Base-by-base conservation (phyloP, 148 eudicot genomes). In the Vaccinium myrtillus region DNA sequence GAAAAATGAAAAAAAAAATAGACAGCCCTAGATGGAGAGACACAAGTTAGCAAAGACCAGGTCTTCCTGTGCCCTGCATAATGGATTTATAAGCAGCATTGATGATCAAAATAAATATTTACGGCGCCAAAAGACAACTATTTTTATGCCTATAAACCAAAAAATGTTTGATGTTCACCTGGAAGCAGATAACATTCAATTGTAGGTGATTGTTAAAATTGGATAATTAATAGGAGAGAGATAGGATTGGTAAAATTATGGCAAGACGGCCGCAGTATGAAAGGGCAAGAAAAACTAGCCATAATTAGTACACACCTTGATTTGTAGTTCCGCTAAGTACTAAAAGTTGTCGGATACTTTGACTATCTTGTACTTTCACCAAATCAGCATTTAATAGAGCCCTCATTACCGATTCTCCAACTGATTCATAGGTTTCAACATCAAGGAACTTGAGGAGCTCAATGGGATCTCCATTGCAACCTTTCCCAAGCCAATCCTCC, bases 341-440 rank as follows among this genome's bases (percentile, higher is more conserved):
- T 75, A 88, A 63, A 78, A 89, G 92, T 75, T 90, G 91, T 65
- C 85, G 87, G 79, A 95, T 86, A 84, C 89, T 87, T 88, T 90
- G 91, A 84, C 85, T 90, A 81, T 90, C 92, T 84, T 92, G 90
- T 84, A 93, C 83, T 55, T 89, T 91, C 56, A 90, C 89, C 85
- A 94, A 87, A 54, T 94, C 97, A 85, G 86, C 92, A 82, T 87
- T 90, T 80, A 95, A 85, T 65, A 97, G 94, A 78, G 96, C 92
- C 74, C 59, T 86, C 95, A 95, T 91, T 54, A 93, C 98, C 53
- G 92, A 93, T 85, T 91, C 94, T 56, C 98, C 98, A 87, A 97
- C 93, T 9, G 86, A 65, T 89, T 97, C 99, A 84, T 95, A 97
- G 77, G 99, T 97, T 90, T 97, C 99, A 32, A 97, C 99, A 88